These are phyloP conservation scores for Eustoma russellianum DNA, from an alignment of 257 asterid genomes.

Conservation along the genomic window DNA sequence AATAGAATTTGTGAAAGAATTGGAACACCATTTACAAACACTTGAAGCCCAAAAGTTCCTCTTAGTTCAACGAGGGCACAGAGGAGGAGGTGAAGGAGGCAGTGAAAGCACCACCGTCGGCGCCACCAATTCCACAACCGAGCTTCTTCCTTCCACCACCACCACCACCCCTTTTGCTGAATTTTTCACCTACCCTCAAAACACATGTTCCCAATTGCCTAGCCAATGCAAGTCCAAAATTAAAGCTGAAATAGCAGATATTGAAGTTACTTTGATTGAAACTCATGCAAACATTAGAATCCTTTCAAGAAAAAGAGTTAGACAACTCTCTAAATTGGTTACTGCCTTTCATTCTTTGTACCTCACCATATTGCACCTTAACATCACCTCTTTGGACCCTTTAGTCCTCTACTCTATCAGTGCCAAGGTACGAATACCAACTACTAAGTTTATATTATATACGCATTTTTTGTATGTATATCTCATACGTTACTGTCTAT, in stretches of 20 bases:
- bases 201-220: slow-evolving; percentile 40
- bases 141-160: background rate
- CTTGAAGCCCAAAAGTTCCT: slow-evolving; percentile 63
- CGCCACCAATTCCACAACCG: background rate
- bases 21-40: slow-evolving; percentile 81
- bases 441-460: too few species aligned
- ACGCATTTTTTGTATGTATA: too few species aligned
- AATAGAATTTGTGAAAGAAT: slow-evolving; percentile 84
- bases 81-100: slow-evolving; percentile 1
- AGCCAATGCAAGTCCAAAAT: slow-evolving; percentile 56
- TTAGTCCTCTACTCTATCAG: slow-evolving; percentile 90
- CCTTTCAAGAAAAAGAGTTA: slow-evolving; percentile 45
- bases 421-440: slow-evolving; percentile 54
- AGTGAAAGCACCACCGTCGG: background rate
- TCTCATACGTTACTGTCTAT: too few species aligned
- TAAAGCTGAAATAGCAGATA: slow-evolving; percentile 65
- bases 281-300: slow-evolving; percentile 88
- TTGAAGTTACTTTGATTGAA: slow-evolving; percentile 84
- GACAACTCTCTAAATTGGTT: slow-evolving; percentile 72
- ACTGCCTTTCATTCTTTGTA: slow-evolving; percentile 53
- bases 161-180: slow-evolving; percentile 44
- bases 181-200: slow-evolving; percentile 71
- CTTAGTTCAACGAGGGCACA: slow-evolving; percentile 21
- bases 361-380: slow-evolving; percentile 79
- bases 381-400: slow-evolving; percentile 66